Evolutionary conservation across 1,284 basidiomycete genomes (phyloP), one percentile per base, ranked within the genome.

Genomic region (Puccinia polysora): DNA sequence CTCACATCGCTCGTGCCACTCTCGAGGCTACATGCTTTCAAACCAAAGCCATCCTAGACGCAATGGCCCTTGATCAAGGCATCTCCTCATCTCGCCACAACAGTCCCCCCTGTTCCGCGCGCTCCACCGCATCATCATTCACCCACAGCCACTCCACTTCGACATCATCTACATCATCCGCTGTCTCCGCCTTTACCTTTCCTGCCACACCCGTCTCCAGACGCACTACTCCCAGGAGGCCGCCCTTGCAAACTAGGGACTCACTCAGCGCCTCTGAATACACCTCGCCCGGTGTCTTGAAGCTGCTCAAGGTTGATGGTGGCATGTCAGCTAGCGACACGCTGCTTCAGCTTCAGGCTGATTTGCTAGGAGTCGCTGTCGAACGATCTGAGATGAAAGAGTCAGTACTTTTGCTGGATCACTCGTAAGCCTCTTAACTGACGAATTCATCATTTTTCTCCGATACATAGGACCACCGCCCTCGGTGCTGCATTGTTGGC

Each of bases 401-500:
- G 89, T 89, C 30, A 15, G 67, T 59, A 15, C 20, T 15, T 36
- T 38, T 7, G 25, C 49, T 49, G 18, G 28, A n/a, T 59, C 28
- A 49, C 45, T 1, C 45, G 12, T 34, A 20, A 18, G 23, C 45
- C 45, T 32, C 40, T 36, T 20, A 45, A 49, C 32, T 60, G n/a
- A 45, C 12, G 18, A 10, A n/a, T n/a, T n/a, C n/a, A n/a, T 15
- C 65, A 15, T 62, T 28, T 32, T 20, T 12, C 10, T 15, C 15
- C 3, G 20, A 7, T 65, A 43, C 30, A 4, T 74, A 90, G 89
- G 80, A 93, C 91, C 8, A 98, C 95, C 5, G 95, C 96, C 4
- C 83, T 98, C 47, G 95, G 95, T n/a, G 91, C 92, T 8, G 96
- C 96, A 20, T 82, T 98, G 49, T 85, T 97, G n/a, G 95, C 96